A percentile compares a stretch with the other conserved stretches of the same genome.
Evolutionary conservation across 768 basidiomycete species (phyloP).

Genomic region (Gymnopilus dilepis): DNA sequence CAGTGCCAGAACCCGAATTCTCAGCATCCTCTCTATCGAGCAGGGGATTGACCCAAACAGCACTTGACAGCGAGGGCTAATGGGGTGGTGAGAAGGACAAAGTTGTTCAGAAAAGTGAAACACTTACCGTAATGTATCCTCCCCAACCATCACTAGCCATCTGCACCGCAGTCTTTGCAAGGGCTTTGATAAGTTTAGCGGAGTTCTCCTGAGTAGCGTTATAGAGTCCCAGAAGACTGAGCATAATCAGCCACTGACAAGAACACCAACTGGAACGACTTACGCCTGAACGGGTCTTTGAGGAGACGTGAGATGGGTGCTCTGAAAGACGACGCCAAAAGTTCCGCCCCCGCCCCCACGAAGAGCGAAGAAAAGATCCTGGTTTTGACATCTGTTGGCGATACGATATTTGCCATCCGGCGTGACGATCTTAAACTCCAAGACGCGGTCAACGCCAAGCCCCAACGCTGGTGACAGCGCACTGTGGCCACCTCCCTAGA

Average conservation of each 20-base stretch:
- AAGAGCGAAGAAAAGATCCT: conserved; percentile 51
- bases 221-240: conserved; percentile 22
- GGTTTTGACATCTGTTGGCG: conserved; percentile 47
- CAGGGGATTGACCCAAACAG: conserved; percentile 23
- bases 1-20: conserved; percentile 16
- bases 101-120: not conserved
- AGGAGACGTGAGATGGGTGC: conserved; percentile 19
- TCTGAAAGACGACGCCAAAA: conserved; percentile 41
- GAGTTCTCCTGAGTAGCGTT: conserved; percentile 19
- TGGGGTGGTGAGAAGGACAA: not conserved
- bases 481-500: conserved; percentile 25
- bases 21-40: conserved; percentile 14
- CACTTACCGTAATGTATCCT: conserved; percentile 26
- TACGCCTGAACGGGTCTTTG: conserved; percentile 23
- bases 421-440: conserved; percentile 42
- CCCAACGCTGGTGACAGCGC: conserved; percentile 22
- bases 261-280: not conserved
- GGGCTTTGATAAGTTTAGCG: conserved; percentile 18
- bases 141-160: conserved; percentile 28
- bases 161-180: conserved; percentile 20
- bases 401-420: conserved; percentile 46
- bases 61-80: conserved; percentile 19
- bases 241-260: not conserved
- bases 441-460: conserved; percentile 25
- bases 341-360: conserved; percentile 51